These are phyloP conservation scores for Abelmoschus esculentus DNA, from an alignment of 345 rosid genomes.

Conservation along the genomic window DNA sequence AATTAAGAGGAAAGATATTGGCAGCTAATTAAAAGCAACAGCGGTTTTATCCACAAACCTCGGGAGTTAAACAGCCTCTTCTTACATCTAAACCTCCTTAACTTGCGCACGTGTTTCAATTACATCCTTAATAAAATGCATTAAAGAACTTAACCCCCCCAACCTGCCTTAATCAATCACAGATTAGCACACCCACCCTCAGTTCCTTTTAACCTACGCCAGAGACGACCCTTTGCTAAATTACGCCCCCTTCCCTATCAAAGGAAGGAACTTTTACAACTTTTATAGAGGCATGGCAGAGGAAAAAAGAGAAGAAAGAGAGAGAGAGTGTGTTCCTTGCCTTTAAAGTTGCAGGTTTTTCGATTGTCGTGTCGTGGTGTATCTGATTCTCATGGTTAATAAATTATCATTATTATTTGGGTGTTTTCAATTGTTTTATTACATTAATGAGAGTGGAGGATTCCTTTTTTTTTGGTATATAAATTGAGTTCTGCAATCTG, in stretches of 20 bases:
- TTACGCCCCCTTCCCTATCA: conserved; percentile 9
- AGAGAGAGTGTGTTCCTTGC: neutral
- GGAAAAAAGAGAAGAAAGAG: neutral
- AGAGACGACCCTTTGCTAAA: conserved; percentile 13
- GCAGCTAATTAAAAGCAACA: neutral
- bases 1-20: neutral
- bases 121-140: neutral
- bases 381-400: neutral
- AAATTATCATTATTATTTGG: neutral
- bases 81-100: neutral
- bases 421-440: neutral
- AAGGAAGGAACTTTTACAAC: neutral
- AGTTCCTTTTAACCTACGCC: conserved; percentile 19
- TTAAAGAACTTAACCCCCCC: neutral
- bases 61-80: conserved; percentile 18
- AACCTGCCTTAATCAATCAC: conserved; percentile 1
- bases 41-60: conserved; percentile 26
- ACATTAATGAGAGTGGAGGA: neutral
- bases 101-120: neutral
- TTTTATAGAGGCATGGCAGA: neutral
- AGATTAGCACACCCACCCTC: conserved; percentile 9
- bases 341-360: neutral
- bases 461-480: neutral
- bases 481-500: neutral
- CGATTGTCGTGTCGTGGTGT: neutral